Base-by-base conservation (phyloP, 441 rosid genomes). In the Theobroma grandiflorum region DNA sequence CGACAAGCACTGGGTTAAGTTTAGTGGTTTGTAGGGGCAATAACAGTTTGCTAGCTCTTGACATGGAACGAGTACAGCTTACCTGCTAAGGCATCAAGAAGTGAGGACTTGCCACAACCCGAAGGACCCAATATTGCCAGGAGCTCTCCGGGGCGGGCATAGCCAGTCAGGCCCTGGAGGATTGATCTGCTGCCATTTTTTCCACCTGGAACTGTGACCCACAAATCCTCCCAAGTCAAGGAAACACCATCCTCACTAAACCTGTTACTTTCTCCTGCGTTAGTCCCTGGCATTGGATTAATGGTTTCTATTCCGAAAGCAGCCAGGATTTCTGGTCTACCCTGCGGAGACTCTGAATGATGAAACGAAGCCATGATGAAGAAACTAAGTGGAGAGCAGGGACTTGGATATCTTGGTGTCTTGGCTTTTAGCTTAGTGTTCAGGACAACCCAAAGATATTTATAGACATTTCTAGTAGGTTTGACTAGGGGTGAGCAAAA, bases 121-220 rank as follows among this genome's bases (percentile, higher is more conserved):
- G 88, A 86, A 67, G 88, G 86, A 47, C 88, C 86, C 87, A 80
- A 84, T 4, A 86, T 75, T 3, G 85, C 86, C 78, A 84, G 71
- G 31, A 86, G 79, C 59, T 86, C 80, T 20, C 87, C 84, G 1
- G 79, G 82, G 2, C 71, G 57, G 2, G 84, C 85, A 26, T 70
- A 83, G 31, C 86, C 88, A 26, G 81, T 82, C 1, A 82, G 22
- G 20, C 81, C 84, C 18, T 75, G 80, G 10, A 86, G 86, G 53
- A 84, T 80, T 73, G 85, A 16, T 72, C 22, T 74, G 61, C 65
- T 49, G 12, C 72, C 72, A 43, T 71, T 79, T 75, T 49, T 69
- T 37, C 79, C 75, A n/a, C 63, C 20, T 2, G 84, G 10, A 16
- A 79, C 78, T 0, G 61, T 79, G 10, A 83, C 80, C 82, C 80